Evolutionary conservation across 179 eudicot species (phyloP), one percentile per base, ranked within the genome.

Genomic region (Gypsophila paniculata): DNA sequence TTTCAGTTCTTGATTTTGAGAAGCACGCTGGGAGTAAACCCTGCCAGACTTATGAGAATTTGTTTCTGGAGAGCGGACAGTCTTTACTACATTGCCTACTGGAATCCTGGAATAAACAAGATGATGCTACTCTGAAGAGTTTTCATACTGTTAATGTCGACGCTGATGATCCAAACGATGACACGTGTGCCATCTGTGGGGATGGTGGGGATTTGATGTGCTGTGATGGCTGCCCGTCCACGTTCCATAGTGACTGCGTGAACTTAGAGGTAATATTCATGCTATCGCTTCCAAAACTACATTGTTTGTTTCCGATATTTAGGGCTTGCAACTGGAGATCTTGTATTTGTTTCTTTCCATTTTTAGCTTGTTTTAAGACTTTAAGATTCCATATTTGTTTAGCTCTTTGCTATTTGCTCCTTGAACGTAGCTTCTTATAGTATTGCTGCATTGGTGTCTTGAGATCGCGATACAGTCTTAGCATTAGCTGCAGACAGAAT

Each of bases 191-290:
- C 69, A 82, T 85, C 53, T 94, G 99, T 58, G 99, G 92, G 72
- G 99, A 94, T 84, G 99, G 99, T 75, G 99, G 99, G 55, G 82
- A 91, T 72, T 84, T 94, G 82, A 88, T 91, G 73, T 94, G 99
- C 74, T 94, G 99, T 73, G 99, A 94, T 84, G 78, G 96, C 39
- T 94, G 97, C 74, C 97, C 99, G 6, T 87, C 99, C 58, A 91
- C 99, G 48, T 90, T 94, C 81, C 99, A 94, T 77, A 79, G 82
- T 60, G 81, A 80, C 78, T 94, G 99, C 85, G 81, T 94, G 69
- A 76, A 80, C 72, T 78, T 92, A 26, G 76, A 87, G 86, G 99
- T 94, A 88, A 23, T 68, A 5, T 54, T 81, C 21, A 21, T 79
- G 70, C 72, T 68, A 52, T 48, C 73, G 26, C 21, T 51, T 60